Conservation (phyloP, 2,329 filamentous ascomycete species). For the Neonectria hederae region DNA sequence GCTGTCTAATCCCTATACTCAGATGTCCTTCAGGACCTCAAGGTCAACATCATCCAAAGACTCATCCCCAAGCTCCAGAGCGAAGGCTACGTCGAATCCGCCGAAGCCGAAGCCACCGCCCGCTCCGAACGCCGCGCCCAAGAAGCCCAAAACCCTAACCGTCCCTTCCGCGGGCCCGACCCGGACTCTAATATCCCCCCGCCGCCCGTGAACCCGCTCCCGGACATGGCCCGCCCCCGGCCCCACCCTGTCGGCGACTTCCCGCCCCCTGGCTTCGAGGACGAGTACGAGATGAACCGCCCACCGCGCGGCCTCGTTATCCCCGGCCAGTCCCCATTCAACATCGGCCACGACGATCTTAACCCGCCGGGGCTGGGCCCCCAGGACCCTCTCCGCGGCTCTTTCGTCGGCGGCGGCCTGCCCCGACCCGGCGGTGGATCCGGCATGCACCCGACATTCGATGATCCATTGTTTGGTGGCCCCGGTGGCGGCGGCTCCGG, state of each 20-base stretch:
- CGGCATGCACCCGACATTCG: slow-evolving; percentile 96
- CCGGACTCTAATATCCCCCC: slow-evolving; percentile 70
- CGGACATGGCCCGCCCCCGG: slow-evolving; percentile 63
- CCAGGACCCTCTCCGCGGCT: slow-evolving; percentile 79
- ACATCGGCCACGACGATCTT: slow-evolving; percentile 86
- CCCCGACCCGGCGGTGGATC: slow-evolving; percentile 69
- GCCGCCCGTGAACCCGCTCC: slow-evolving; percentile 73
- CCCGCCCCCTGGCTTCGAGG: slow-evolving; percentile 89
- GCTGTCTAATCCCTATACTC: neutral
- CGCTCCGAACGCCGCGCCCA: slow-evolving; percentile 52
- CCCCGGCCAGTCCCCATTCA: slow-evolving; percentile 66
- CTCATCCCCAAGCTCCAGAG: slow-evolving; percentile 81
- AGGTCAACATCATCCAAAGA: slow-evolving; percentile 83
- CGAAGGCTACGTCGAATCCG: slow-evolving; percentile 77
- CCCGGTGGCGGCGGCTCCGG: slow-evolving; percentile 48
- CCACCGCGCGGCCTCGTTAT: slow-evolving; percentile 54
- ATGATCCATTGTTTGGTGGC: slow-evolving; percentile 81
- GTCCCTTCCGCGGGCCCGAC: slow-evolving; percentile 55
- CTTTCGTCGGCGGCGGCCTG: slow-evolving; percentile 70
- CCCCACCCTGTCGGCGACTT: slow-evolving; percentile 77
- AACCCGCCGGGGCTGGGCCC: slow-evolving; percentile 89
- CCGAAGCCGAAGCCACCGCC: slow-evolving; percentile 55
- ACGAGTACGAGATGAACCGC: slow-evolving; percentile 85
- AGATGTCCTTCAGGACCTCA: slow-evolving; percentile 77
- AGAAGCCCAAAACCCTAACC: slow-evolving; percentile 49